Evolutionary conservation across 306 rosid species (phyloP).

Genomic region (Pyrus betulifolia): DNA sequence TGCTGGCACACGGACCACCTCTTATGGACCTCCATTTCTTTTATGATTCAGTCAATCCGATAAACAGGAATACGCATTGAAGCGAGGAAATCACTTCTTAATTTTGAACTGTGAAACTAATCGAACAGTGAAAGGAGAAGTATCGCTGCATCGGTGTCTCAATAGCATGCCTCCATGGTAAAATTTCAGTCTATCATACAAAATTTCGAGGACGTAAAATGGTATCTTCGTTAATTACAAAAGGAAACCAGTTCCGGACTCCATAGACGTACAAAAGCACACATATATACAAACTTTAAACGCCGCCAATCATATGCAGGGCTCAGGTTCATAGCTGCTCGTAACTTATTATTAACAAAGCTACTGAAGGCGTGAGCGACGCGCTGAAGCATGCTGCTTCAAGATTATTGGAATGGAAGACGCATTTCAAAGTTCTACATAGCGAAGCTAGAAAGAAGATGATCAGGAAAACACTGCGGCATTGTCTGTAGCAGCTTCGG

Average conservation of each 20-base stretch:
- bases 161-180: not conserved
- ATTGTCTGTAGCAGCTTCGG: constrained; percentile 39
- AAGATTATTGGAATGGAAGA: constrained; percentile 8
- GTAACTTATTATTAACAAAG: not conserved
- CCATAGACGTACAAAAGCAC: constrained; percentile 30
- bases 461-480: constrained; percentile 33
- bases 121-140: not conserved
- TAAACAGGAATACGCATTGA: no score
- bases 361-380: not conserved
- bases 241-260: constrained; percentile 19
- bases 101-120: no score
- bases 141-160: no score
- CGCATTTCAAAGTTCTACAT: not conserved
- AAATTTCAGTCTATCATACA: not conserved
- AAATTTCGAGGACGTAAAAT: constrained; percentile 4
- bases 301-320: constrained; percentile 11
- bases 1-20: no score
- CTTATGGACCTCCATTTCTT: no score
- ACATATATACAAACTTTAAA: constrained; percentile 37
- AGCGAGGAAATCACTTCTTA: no score
- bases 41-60: no score
- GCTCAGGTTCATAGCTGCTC: constrained; percentile 25
- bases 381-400: constrained; percentile 20
- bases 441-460: not conserved
- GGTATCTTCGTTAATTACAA: constrained; percentile 23